These are phyloP conservation scores for Penicillium oxalicum DNA, from an alignment of 2,329 filamentous ascomycete genomes.

Conservation along the genomic window DNA sequence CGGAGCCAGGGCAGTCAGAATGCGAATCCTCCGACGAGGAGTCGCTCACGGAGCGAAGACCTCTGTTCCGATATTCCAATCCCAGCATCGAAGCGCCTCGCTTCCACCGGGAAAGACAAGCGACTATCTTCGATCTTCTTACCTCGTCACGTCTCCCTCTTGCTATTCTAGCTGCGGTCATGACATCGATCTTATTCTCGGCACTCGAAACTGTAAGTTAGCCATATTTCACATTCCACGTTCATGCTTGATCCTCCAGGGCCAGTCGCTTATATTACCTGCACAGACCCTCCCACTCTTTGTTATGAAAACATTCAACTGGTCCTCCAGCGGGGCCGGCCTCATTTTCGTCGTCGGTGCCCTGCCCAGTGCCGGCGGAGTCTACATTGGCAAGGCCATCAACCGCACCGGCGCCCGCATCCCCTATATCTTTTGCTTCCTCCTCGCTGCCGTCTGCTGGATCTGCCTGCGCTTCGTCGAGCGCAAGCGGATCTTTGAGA, in stretches of 20 bases:
- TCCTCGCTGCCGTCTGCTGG: slow-evolving; percentile 51
- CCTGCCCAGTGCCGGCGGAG: slow-evolving; percentile 11
- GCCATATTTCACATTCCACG: background rate
- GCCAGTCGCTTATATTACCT: background rate
- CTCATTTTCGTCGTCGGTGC: slow-evolving; percentile 49
- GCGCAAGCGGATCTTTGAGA: slow-evolving; percentile 52
- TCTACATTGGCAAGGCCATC: slow-evolving; percentile 9
- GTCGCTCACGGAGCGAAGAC: slow-evolving; percentile 5
- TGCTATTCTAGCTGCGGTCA: slow-evolving; percentile 41
- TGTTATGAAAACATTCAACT: slow-evolving; percentile 50
- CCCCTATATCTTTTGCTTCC: slow-evolving; percentile 50
- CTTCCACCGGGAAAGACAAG: slow-evolving; percentile 25
- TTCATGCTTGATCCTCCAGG: background rate
- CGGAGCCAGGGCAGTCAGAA: background rate
- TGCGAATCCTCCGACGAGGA: slow-evolving; percentile 2
- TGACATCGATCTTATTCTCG: slow-evolving; percentile 48
- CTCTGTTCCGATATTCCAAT: slow-evolving; percentile 8
- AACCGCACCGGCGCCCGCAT: slow-evolving; percentile 57
- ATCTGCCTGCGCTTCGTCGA: slow-evolving; percentile 58
- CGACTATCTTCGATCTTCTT: slow-evolving; percentile 11
- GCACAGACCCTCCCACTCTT: slow-evolving; percentile 49
- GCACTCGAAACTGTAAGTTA: slow-evolving; percentile 46
- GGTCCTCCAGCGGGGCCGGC: slow-evolving; percentile 52
- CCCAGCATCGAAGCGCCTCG: slow-evolving; percentile 14
- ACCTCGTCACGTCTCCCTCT: slow-evolving; percentile 39